Evolutionary conservation across 1,284 basidiomycete genomes (phyloP).

Genomic region (Amylostereum areolatum): DNA sequence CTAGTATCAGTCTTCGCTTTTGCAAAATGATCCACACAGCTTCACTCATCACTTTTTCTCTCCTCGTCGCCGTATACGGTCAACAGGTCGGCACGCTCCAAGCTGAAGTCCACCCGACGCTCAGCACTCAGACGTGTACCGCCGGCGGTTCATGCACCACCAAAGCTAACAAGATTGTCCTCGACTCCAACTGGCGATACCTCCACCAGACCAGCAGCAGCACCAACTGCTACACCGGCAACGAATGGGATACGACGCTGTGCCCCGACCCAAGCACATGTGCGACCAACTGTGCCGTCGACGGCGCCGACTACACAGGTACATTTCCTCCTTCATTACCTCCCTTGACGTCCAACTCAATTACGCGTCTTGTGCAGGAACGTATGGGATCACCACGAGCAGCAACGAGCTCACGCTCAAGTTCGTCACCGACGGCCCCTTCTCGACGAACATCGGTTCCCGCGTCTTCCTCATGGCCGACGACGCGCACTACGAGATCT

Average conservation of each 20-base stretch:
- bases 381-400: constrained; percentile 36
- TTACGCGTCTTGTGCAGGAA: constrained; percentile 11
- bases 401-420: constrained; percentile 45
- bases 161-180: constrained; percentile 21
- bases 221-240: constrained; percentile 33
- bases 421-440: constrained; percentile 37
- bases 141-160: constrained; percentile 20
- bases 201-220: constrained; percentile 22
- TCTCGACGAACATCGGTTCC: constrained; percentile 52
- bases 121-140: constrained; percentile 24
- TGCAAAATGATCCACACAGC: constrained; percentile 21
- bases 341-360: background rate
- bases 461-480: constrained; percentile 50
- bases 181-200: constrained; percentile 38
- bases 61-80: constrained; percentile 18
- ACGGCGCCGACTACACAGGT: constrained; percentile 48
- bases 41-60: constrained; percentile 20
- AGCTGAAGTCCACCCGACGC: constrained; percentile 27
- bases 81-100: constrained; percentile 29
- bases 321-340: background rate
- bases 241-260: constrained; percentile 27
- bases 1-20: too few relatives aligned
- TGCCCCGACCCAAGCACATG: constrained; percentile 30
- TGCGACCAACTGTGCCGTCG: constrained; percentile 45
- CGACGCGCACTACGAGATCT: constrained; percentile 42